A percentile compares a stretch with the other conserved stretches of the same genome.
Evolutionary conservation across 2,329 filamentous ascomycete genomes (phyloP).

Genomic region (Phaeosphaeria sp.): DNA sequence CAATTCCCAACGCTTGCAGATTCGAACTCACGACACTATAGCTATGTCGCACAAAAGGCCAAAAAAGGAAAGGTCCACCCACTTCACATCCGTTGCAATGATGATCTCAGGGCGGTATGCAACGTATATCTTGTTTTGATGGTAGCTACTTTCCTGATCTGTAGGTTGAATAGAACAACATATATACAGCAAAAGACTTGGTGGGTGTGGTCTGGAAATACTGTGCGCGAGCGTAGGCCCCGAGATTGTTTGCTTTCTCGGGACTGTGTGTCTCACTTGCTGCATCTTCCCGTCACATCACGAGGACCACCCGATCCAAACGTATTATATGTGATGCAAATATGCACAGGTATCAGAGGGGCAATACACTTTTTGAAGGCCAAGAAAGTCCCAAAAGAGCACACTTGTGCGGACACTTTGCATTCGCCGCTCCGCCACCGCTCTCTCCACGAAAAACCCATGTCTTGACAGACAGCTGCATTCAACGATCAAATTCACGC

Average conservation of each 20-base stretch:
- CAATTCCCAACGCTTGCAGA: not conserved
- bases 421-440: too few species aligned
- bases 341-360: too few species aligned
- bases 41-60: not conserved
- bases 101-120: not conserved
- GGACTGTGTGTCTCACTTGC: not conserved
- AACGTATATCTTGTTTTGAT: not conserved
- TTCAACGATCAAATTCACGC: too few species aligned
- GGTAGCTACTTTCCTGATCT: not conserved
- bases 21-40: not conserved
- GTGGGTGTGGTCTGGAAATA: not conserved
- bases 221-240: not conserved
- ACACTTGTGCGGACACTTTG: too few species aligned
- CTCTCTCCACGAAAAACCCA: not conserved
- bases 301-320: not conserved
- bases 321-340: too few species aligned
- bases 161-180: not conserved
- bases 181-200: not conserved
- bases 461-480: too few species aligned
- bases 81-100: not conserved
- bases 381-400: too few species aligned
- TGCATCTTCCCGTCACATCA: not conserved
- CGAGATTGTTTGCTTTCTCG: not conserved
- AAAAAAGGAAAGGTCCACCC: not conserved
- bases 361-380: too few species aligned